Conservation (phyloP, 2,329 filamentous ascomycete genomes). For the Ascochyta koolunga region DNA sequence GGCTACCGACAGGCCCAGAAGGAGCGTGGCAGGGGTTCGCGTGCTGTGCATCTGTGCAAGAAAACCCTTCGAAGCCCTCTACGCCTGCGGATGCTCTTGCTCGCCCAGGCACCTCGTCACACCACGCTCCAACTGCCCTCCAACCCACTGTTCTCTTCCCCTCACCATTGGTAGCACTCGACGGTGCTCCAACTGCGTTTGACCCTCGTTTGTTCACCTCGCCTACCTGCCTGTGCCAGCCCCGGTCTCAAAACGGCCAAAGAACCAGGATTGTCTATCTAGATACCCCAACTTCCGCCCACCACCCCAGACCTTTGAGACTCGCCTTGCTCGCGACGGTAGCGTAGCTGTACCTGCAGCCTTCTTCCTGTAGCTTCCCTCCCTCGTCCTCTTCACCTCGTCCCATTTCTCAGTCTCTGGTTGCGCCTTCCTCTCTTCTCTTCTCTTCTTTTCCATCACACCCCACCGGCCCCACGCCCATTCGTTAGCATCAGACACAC, state of each 20-base stretch:
- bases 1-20: slow-evolving; percentile 24
- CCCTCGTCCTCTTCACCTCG: slow-evolving; percentile 14
- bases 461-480: slow-evolving; percentile 30
- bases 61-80: slow-evolving; percentile 34
- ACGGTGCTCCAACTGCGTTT: slow-evolving; percentile 23
- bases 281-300: slow-evolving; percentile 18
- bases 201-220: slow-evolving; percentile 23
- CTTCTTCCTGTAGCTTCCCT: slow-evolving; percentile 15
- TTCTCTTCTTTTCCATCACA: slow-evolving; percentile 9
- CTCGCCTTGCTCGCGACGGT: slow-evolving; percentile 11
- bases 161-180: slow-evolving; percentile 5
- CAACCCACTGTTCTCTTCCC: slow-evolving; percentile 14
- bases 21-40: slow-evolving; percentile 27
- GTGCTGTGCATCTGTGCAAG: slow-evolving; percentile 15
- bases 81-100: slow-evolving; percentile 19
- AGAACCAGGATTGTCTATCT: slow-evolving; percentile 23
- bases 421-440: background rate
- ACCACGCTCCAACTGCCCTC: slow-evolving; percentile 9
- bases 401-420: slow-evolving; percentile 12
- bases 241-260: slow-evolving; percentile 18
- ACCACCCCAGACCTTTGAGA: slow-evolving; percentile 10
- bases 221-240: slow-evolving; percentile 10
- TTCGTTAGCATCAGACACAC: slow-evolving; percentile 18
- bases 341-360: slow-evolving; percentile 13
- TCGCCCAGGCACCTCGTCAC: slow-evolving; percentile 20